Evolutionary conservation across 2,329 filamentous ascomycete species (phyloP).

Genomic region (Ophiostoma montium): DNA sequence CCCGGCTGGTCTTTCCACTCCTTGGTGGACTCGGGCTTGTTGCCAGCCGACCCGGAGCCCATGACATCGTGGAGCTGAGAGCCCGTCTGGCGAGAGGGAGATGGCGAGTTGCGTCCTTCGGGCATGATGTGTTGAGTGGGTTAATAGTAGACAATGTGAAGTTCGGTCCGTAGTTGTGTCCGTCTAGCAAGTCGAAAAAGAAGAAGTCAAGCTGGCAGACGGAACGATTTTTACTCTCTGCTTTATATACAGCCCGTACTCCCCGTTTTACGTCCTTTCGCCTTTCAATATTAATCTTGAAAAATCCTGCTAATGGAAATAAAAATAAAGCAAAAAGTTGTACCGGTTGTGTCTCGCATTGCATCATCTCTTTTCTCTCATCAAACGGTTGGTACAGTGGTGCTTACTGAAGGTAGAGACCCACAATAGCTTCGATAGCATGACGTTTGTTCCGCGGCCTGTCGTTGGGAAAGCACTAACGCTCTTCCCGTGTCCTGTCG

Average conservation of each 20-base stretch:
- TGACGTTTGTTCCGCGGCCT: too few species aligned
- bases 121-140: constrained; percentile 42
- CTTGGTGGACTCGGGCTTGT: constrained; percentile 35
- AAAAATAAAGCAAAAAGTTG: not conserved
- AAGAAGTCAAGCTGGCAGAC: not conserved
- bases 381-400: too few species aligned
- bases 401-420: too few species aligned
- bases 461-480: too few species aligned
- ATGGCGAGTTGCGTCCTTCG: constrained; percentile 63
- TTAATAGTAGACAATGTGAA: too few species aligned
- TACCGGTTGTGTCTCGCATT: not conserved
- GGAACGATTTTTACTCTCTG: not conserved
- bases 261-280: not conserved
- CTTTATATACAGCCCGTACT: not conserved
- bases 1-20: not conserved
- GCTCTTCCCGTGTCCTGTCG: too few species aligned
- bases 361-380: not conserved
- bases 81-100: constrained; percentile 53
- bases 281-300: not conserved
- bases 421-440: too few species aligned
- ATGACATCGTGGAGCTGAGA: constrained; percentile 47
- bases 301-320: not conserved
- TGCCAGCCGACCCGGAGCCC: constrained; percentile 37
- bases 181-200: too few species aligned
- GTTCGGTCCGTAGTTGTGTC: too few species aligned